phyloP scores from a whole-genome alignment of 371 early-diverging fungal species.

The Funneliformis caledonium region DNA sequence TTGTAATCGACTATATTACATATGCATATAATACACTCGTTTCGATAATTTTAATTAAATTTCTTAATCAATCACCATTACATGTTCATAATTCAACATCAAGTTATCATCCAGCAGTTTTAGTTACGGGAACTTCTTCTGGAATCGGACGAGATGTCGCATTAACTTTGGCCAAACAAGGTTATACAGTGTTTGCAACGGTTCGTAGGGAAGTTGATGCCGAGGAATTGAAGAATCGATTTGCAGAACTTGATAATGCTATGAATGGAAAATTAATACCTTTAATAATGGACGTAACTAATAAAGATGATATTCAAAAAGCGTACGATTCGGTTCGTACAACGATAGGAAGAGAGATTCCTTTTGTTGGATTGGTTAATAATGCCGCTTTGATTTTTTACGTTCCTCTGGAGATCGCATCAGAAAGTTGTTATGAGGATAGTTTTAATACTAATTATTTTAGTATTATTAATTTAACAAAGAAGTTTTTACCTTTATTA shows the following conservation, averaged over 20 bases:
- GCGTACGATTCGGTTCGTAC: background rate
- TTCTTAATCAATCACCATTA: slow-evolving; percentile 17
- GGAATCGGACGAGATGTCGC: slow-evolving; percentile 38
- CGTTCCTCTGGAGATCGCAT: slow-evolving; percentile 31
- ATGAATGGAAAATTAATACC: background rate
- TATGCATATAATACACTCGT: slow-evolving; percentile 17
- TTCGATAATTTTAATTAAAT: background rate
- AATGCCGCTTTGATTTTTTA: slow-evolving; percentile 23
- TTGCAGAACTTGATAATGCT: slow-evolving; percentile 10
- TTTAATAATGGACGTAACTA: slow-evolving; percentile 29
- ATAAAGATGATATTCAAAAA: slow-evolving; percentile 22
- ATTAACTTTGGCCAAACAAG: slow-evolving; percentile 27
- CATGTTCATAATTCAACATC: slow-evolving; percentile 12
- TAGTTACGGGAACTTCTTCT: slow-evolving; percentile 37
- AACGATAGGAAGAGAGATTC: background rate
- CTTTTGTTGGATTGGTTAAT: slow-evolving; percentile 35
- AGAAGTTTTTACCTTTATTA: slow-evolving; percentile 36
- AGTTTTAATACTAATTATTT: slow-evolving; percentile 39
- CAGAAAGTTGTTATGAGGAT: slow-evolving; percentile 22
- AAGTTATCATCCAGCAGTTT: slow-evolving; percentile 38
- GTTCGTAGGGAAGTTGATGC: slow-evolving; percentile 26
- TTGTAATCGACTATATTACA: slow-evolving; percentile 28
- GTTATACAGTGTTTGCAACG: slow-evolving; percentile 40
- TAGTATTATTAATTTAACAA: slow-evolving; percentile 33
- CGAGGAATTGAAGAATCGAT: background rate